A percentile compares a stretch with the other conserved stretches of the same genome.
phyloP scores from a whole-genome alignment of 2,329 filamentous ascomycete species.

The Cladosporium sp. region DNA sequence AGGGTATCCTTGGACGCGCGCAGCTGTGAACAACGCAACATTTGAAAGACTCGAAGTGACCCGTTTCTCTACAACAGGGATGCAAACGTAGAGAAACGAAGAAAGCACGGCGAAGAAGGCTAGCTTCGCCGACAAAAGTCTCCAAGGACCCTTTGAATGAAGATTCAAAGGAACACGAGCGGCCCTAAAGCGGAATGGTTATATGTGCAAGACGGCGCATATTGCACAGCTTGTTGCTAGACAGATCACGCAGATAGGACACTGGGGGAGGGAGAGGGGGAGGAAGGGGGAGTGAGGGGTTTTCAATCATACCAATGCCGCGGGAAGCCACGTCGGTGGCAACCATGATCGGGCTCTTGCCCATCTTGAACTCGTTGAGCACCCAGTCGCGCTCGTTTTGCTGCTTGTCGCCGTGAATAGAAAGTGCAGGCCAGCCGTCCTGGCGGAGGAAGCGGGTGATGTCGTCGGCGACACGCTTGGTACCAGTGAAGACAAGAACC shows the following conservation, averaged over 20 bases:
- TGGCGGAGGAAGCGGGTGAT: slow-evolving; percentile 97
- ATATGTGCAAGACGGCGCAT: slow-evolving; percentile 82
- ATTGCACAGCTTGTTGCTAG: slow-evolving; percentile 76
- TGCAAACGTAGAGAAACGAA: slow-evolving; percentile 72
- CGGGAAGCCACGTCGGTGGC: slow-evolving; percentile 98
- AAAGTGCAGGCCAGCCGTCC: slow-evolving; percentile 95
- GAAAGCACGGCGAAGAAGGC: slow-evolving; percentile 54
- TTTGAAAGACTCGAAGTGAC: slow-evolving; percentile 60
- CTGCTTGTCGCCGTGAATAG: slow-evolving; percentile 98
- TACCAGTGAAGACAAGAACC: slow-evolving; percentile 83
- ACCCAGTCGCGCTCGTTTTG: slow-evolving; percentile 99
- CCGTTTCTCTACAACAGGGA: slow-evolving; percentile 77
- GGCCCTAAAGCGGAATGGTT: slow-evolving; percentile 77
- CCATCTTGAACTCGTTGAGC: slow-evolving; percentile 98
- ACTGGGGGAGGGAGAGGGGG: slow-evolving; percentile 28
- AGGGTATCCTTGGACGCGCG: slow-evolving; percentile 63
- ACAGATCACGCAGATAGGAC: slow-evolving; percentile 53
- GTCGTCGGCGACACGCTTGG: slow-evolving; percentile 90
- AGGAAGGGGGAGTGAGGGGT: slow-evolving; percentile 34
- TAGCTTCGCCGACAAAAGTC: slow-evolving; percentile 43
- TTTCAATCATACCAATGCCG: slow-evolving; percentile 98
- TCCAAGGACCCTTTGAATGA: slow-evolving; percentile 87
- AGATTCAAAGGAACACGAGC: slow-evolving; percentile 67
- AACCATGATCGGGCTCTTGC: slow-evolving; percentile 99
- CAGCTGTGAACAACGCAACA: slow-evolving; percentile 63